Percentiles rank a stretch among this genome's conserved stretches.
These are phyloP conservation scores for Diplogelasinospora grovesii DNA, from an alignment of 495 filamentous ascomycete species.

Conservation along the genomic window DNA sequence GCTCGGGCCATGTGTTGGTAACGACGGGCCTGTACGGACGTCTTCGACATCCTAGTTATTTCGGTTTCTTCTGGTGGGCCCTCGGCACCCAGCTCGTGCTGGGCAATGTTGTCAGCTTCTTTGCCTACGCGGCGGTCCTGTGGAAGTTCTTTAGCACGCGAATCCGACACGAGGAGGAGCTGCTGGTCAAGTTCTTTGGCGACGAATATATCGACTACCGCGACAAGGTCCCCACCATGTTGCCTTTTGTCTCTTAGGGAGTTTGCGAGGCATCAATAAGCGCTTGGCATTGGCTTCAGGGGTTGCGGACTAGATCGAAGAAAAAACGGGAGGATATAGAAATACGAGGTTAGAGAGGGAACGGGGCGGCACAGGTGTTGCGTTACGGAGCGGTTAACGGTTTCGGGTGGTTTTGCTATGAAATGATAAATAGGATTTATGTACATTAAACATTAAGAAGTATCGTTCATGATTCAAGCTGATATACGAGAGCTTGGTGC, in stretches of 20 bases:
- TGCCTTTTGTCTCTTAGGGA: constrained; percentile 64
- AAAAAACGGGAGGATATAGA: no score
- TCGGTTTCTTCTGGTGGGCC: constrained; percentile 98
- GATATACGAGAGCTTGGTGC: no score
- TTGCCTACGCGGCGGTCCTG: constrained; percentile 65
- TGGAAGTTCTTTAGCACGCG: constrained; percentile 76
- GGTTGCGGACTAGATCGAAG: no score
- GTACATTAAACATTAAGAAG: no score
- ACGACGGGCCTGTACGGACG: constrained; percentile 58
- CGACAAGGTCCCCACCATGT: constrained; percentile 54
- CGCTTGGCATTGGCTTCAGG: no score
- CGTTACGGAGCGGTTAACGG: no score
- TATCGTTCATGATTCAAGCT: no score
- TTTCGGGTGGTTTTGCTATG: no score
- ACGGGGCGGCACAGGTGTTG: no score
- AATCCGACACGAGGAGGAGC: constrained; percentile 72
- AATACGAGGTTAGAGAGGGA: no score
- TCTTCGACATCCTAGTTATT: constrained; percentile 84
- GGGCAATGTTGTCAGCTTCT: constrained; percentile 73
- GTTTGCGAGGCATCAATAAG: no score
- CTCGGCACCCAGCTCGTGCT: constrained; percentile 88
- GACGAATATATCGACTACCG: constrained; percentile 72
- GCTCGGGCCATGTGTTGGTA: constrained; percentile 67
- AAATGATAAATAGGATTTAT: no score
- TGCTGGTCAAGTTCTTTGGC: constrained; percentile 75